These are phyloP conservation scores for Trypanosoma congolense DNA, from an alignment of 208 protist genomes.

Conservation along the genomic window DNA sequence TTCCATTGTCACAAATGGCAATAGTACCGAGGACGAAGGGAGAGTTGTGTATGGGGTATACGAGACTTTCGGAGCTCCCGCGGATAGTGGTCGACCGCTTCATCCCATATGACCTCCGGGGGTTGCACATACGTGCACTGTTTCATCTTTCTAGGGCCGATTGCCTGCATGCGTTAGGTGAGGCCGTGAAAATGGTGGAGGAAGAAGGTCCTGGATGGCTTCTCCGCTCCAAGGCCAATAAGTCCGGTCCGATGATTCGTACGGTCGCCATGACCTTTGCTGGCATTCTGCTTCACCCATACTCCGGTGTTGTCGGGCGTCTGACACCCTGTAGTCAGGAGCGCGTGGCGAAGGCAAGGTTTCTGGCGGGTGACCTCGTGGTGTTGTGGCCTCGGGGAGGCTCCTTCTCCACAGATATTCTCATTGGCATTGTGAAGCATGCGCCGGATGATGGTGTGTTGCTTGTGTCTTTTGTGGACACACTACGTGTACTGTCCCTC, in stretches of 20 bases:
- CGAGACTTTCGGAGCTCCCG: neutral
- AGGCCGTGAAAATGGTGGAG: neutral
- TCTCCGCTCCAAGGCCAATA: neutral
- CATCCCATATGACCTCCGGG: neutral
- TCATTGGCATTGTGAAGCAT: slow-evolving; percentile 5
- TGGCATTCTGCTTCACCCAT: neutral
- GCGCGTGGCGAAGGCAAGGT: neutral
- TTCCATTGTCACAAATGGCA: neutral
- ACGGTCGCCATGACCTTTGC: neutral
- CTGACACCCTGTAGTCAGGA: neutral
- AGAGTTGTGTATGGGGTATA: neutral
- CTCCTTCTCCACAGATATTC: neutral
- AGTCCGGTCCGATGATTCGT: neutral
- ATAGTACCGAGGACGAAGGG: neutral
- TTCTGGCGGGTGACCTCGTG: slow-evolving; percentile 2
- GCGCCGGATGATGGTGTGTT: neutral
- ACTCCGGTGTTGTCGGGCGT: neutral
- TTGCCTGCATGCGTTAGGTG: slow-evolving; percentile 1
- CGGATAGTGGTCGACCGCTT: slow-evolving; percentile 7
- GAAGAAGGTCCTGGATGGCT: neutral
- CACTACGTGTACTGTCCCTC: neutral
- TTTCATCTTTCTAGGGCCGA: neutral
- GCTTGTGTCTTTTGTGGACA: neutral
- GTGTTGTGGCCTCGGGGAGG: neutral
- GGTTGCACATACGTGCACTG: slow-evolving; percentile 10